These are phyloP conservation scores for Cladophialophora bantiana DNA, from an alignment of 2,329 filamentous ascomycete species.

Conservation along the genomic window DNA sequence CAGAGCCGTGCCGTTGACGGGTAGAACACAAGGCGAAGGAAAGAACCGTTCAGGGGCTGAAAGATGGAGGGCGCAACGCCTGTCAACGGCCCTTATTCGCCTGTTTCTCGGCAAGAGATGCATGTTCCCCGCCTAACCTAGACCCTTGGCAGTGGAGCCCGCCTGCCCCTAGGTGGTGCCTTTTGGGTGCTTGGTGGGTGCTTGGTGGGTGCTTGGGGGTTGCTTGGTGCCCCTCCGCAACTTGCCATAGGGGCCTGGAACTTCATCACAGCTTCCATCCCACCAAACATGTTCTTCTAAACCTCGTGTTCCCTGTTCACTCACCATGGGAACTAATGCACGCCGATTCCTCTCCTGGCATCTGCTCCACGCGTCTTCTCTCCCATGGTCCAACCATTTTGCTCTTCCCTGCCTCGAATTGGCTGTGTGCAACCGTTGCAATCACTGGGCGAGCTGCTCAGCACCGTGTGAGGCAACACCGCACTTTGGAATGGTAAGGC, in stretches of 20 bases:
- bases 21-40: neutral
- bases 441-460: conserved; percentile 19
- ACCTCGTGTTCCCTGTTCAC: conserved; percentile 6
- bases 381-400: conserved; percentile 19
- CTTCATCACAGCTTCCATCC: conserved; percentile 5
- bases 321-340: conserved; percentile 27
- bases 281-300: conserved; percentile 16
- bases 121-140: neutral
- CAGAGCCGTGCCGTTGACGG: neutral
- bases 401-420: conserved; percentile 18
- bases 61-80: neutral
- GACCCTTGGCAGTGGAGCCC: neutral
- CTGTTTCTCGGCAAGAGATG: neutral
- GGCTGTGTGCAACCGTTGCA: conserved; percentile 29
- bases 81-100: conserved; percentile 8
- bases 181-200: too few species aligned
- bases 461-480: conserved; percentile 13
- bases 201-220: too few species aligned
- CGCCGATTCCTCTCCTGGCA: conserved; percentile 17
- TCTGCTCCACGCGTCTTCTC: conserved; percentile 12
- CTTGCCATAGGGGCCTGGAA: neutral
- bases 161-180: neutral
- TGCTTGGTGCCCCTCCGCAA: neutral
- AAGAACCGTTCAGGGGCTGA: conserved; percentile 5
- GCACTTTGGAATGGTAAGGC: conserved; percentile 11